Evolutionary conservation across 2,329 filamentous ascomycete species (phyloP), one percentile per base, ranked within the genome.

Genomic region (Simplicillium aogashimaense): DNA sequence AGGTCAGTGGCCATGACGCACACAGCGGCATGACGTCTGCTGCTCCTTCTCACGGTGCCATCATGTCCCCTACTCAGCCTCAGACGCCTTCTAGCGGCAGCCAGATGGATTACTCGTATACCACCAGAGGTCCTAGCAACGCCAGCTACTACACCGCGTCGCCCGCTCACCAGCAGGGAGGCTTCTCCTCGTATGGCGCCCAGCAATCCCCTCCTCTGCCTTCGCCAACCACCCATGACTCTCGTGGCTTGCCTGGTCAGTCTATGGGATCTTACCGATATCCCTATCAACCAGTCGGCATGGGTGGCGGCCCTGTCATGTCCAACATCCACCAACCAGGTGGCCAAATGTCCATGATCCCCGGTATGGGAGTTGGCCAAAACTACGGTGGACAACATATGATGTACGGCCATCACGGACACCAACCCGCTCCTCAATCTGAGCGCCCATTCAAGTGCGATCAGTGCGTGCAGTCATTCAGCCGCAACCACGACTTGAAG

Each of bases 371-470:
- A 61, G 67, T 68, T 28, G 42, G 50, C 57, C 60, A 80, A 65
- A 55, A 76, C 64, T 57, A 81, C 71, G 61, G 70, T 62, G 51
- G 77, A 51, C 68, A 73, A 37, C 20, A 25, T 25, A 66, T 78
- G 47, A 74, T 89, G 61, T 85, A 86, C 44, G 58, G 62, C 15
- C 66, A n/a, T n/a, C 9, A 67, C 15, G 64, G 67, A 9, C 74
- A 74, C 42, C 69, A 73, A 13, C 50, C 59, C 7, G 20, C 20
- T 25, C 6, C 20, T 25, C 64, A 66, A 20, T 81, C 83, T 42
- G 90, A 97, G 50, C 78, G 90, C 5, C 92, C 92, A 0, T 97
- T 94, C 69, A 89, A 89, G 61, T 98, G 92, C 58, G 88, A 97
- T 51, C 76, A 85, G 56, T 98, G 92, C 55, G 78, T 85, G 1